These are phyloP conservation scores for Trypanosoma avium DNA, from an alignment of 208 protist genomes.

Conservation along the genomic window DNA sequence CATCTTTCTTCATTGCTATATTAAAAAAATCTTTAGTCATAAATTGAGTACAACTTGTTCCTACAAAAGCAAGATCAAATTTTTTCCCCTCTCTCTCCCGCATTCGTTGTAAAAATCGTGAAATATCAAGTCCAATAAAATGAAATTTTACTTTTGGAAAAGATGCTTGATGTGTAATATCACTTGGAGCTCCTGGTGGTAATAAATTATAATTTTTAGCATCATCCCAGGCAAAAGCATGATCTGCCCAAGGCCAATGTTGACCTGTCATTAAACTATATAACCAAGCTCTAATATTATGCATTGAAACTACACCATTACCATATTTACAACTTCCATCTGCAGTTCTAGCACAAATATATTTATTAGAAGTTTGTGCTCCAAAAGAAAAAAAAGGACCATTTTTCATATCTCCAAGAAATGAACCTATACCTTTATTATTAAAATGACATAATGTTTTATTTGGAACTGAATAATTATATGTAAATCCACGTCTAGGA, in stretches of 20 bases:
- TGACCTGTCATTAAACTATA: constrained; percentile 82
- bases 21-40: constrained; percentile 54
- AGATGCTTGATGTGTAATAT: constrained; percentile 45
- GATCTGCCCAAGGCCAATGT: constrained; percentile 84
- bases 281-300: constrained; percentile 89
- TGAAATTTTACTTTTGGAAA: constrained; percentile 74
- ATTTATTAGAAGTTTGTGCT: constrained; percentile 62
- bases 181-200: constrained; percentile 63
- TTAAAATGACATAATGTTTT: constrained; percentile 88
- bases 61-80: constrained; percentile 83
- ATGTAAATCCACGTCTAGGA: constrained; percentile 72
- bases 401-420: constrained; percentile 84
- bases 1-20: constrained; percentile 43
- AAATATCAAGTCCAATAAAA: constrained; percentile 77
- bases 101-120: constrained; percentile 57
- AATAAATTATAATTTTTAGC: constrained; percentile 80
- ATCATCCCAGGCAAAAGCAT: constrained; percentile 90
- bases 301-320: constrained; percentile 86
- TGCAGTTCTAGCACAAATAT: constrained; percentile 64
- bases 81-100: constrained; percentile 21
- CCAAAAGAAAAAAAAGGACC: constrained; percentile 86
- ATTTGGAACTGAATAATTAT: constrained; percentile 80
- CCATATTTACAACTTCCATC: constrained; percentile 90
- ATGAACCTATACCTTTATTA: constrained; percentile 58
- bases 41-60: constrained; percentile 72